These are phyloP conservation scores for Amoeboradix gromovi DNA, from an alignment of 371 early-diverging fungal species.

Conservation along the genomic window DNA sequence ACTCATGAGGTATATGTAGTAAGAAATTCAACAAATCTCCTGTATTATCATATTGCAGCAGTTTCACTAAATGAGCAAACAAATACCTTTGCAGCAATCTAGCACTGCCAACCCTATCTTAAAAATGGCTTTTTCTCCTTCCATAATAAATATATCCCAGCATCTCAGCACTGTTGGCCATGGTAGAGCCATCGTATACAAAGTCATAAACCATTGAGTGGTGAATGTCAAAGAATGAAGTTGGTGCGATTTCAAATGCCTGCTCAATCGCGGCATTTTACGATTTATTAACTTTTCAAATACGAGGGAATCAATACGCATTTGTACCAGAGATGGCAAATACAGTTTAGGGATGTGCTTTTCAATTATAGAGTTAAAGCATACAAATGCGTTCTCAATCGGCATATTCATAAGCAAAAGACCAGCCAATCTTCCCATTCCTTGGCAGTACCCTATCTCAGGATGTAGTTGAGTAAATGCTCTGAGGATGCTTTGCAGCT, in stretches of 20 bases:
- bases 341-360: slow-evolving; percentile 35
- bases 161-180: slow-evolving; percentile 65
- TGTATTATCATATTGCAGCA: slow-evolving; percentile 27
- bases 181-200: slow-evolving; percentile 59
- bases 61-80: slow-evolving; percentile 2
- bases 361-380: slow-evolving; percentile 10
- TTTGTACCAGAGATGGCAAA: slow-evolving; percentile 33
- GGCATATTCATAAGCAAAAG: slow-evolving; percentile 1
- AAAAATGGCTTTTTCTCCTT: slow-evolving; percentile 50
- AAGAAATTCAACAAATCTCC: slow-evolving; percentile 40
- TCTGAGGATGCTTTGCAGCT: slow-evolving; percentile 5
- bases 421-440: slow-evolving; percentile 3
- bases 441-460: slow-evolving; percentile 2
- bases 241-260: slow-evolving; percentile 40
- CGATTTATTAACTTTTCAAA: slow-evolving; percentile 44
- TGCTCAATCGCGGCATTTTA: slow-evolving; percentile 34
- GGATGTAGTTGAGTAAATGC: slow-evolving; percentile 1
- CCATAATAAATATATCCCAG: slow-evolving; percentile 70
- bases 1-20: slow-evolving; percentile 45
- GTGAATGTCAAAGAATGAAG: slow-evolving; percentile 57
- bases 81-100: slow-evolving; percentile 24
- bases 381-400: not conserved
- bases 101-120: slow-evolving; percentile 49
- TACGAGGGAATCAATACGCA: slow-evolving; percentile 48
- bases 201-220: slow-evolving; percentile 73